Evolutionary conservation across 306 rosid species (phyloP).

Genomic region (Rosa multiflora): DNA sequence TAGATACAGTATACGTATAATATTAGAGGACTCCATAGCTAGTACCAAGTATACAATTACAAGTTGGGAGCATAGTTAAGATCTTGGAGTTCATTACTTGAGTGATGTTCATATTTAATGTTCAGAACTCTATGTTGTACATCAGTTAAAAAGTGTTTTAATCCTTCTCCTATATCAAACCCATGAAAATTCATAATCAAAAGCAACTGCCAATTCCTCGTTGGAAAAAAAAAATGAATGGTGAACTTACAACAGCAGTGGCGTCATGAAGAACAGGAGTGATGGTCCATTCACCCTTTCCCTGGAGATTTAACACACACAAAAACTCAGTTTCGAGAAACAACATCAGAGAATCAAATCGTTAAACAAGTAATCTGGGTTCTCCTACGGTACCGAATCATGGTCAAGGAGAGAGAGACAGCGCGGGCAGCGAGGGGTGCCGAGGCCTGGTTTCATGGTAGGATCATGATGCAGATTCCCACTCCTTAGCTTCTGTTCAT

Average conservation of each 20-base stretch:
- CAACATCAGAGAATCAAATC: slow-evolving; percentile 15
- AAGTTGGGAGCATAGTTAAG: neutral
- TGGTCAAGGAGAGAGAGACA: slow-evolving; percentile 77
- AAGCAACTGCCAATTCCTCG: neutral
- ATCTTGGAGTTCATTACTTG: neutral
- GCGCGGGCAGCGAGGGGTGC: slow-evolving; percentile 88
- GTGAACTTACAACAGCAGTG: slow-evolving; percentile 63
- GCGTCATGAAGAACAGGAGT: slow-evolving; percentile 72
- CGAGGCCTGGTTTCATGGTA: slow-evolving; percentile 87
- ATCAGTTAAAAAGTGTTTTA: neutral
- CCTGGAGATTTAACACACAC: slow-evolving; percentile 46
- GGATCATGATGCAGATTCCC: slow-evolving; percentile 84
- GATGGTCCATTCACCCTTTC: slow-evolving; percentile 72
- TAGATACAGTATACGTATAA: neutral
- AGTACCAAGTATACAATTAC: neutral
- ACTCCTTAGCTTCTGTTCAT: slow-evolving; percentile 71
- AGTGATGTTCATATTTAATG: neutral
- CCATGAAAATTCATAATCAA: neutral
- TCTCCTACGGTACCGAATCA: slow-evolving; percentile 34
- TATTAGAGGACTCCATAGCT: neutral
- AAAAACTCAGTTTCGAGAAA: neutral
- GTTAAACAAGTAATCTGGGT: slow-evolving; percentile 16
- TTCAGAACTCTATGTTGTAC: neutral
- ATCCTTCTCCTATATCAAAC: neutral
- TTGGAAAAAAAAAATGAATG: neutral